These are phyloP conservation scores for Boletus reticuloceps DNA, from an alignment of 768 basidiomycete genomes.

Conservation along the genomic window DNA sequence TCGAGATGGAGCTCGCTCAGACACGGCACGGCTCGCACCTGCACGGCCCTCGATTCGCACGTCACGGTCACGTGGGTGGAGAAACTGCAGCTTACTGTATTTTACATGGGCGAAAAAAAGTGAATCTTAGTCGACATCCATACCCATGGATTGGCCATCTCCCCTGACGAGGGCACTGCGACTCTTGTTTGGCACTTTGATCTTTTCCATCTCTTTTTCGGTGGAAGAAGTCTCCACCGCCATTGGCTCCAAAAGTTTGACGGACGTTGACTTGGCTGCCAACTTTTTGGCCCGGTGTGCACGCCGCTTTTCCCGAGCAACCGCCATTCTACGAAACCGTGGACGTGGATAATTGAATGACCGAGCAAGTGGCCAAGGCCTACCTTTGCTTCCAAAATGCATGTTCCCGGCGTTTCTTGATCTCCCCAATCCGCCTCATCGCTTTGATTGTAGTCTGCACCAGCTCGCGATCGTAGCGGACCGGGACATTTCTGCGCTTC, in stretches of 20 bases:
- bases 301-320: conserved; percentile 73
- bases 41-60: too few relatives aligned
- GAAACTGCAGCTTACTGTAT: too few relatives aligned
- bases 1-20: too few relatives aligned
- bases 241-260: conserved; percentile 68
- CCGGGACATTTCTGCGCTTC: conserved; percentile 95
- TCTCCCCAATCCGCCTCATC: conserved; percentile 93
- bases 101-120: too few relatives aligned
- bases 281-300: conserved; percentile 67
- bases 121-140: conserved; percentile 67
- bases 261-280: conserved; percentile 50
- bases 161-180: conserved; percentile 76
- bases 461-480: conserved; percentile 94
- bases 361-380: conserved; percentile 8
- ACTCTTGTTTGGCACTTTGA: conserved; percentile 64
- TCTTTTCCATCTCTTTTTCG: conserved; percentile 67
- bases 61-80: too few relatives aligned
- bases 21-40: too few relatives aligned
- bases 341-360: background rate
- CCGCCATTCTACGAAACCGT: conserved; percentile 67
- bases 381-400: conserved; percentile 96
- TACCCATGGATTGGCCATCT: conserved; percentile 86
- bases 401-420: conserved; percentile 84
- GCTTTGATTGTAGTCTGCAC: conserved; percentile 92
- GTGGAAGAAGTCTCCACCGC: conserved; percentile 40